Evolutionary conservation across 2,329 filamentous ascomycete species (phyloP).

Genomic region (Fusarium torulosum): DNA sequence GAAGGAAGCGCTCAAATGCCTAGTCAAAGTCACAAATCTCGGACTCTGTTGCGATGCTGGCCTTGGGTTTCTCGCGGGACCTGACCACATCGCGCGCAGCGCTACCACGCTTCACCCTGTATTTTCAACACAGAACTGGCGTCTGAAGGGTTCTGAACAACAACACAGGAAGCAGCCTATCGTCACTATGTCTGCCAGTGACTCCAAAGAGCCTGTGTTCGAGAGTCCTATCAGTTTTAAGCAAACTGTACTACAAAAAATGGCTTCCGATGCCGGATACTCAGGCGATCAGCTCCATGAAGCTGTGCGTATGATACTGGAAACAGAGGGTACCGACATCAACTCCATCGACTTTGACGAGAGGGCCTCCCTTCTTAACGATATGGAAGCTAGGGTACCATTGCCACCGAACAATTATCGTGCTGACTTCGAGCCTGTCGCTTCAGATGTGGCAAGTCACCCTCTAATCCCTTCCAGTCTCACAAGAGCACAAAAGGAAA

Average conservation of each 20-base stretch:
- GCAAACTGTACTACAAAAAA: slow-evolving; percentile 52
- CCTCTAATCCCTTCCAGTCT: slow-evolving; percentile 66
- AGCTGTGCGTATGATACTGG: slow-evolving; percentile 53
- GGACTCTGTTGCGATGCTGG: slow-evolving; percentile 76
- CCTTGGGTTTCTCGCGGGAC: slow-evolving; percentile 74
- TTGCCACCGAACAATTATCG: slow-evolving; percentile 9
- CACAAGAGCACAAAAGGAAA: slow-evolving; percentile 74
- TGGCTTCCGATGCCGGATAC: slow-evolving; percentile 56
- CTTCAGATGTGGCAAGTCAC: slow-evolving; percentile 45
- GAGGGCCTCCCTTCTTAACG: slow-evolving; percentile 34
- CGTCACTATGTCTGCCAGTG: slow-evolving; percentile 42
- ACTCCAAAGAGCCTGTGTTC: slow-evolving; percentile 41
- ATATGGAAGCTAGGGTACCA: slow-evolving; percentile 31
- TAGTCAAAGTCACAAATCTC: slow-evolving; percentile 70
- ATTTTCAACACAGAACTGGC: slow-evolving; percentile 52
- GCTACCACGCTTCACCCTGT: slow-evolving; percentile 53
- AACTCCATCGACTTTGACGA: slow-evolving; percentile 52
- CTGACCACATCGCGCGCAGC: slow-evolving; percentile 66
- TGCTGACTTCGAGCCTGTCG: slow-evolving; percentile 38
- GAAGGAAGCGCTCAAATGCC: slow-evolving; percentile 69
- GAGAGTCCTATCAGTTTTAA: slow-evolving; percentile 50
- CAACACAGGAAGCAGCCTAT: slow-evolving; percentile 29
- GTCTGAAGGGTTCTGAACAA: slow-evolving; percentile 27
- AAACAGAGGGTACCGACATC: slow-evolving; percentile 52
- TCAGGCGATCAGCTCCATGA: slow-evolving; percentile 48